Conservation (phyloP, 1,284 basidiomycete species). For the Gomphus bonarii region DNA sequence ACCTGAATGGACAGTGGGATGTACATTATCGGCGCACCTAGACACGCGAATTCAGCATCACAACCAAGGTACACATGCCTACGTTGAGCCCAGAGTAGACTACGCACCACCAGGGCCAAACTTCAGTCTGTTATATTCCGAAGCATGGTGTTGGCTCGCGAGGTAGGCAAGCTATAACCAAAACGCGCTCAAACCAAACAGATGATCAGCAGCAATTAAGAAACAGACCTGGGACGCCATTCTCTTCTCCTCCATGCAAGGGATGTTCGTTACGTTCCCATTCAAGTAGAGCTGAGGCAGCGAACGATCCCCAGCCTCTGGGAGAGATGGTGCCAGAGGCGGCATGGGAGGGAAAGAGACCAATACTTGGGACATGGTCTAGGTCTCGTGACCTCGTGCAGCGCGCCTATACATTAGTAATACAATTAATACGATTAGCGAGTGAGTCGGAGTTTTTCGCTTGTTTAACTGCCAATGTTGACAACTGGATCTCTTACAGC, state of each 20-base stretch:
- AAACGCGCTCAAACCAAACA: neutral
- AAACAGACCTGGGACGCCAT: conserved; percentile 12
- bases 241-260: conserved; percentile 3
- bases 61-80: neutral
- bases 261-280: neutral
- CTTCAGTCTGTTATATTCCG: conserved; percentile 72
- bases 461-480: neutral
- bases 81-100: neutral
- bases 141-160: conserved; percentile 73
- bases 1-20: conserved; percentile 61
- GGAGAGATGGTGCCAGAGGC: neutral
- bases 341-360: neutral
- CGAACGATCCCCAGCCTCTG: neutral
- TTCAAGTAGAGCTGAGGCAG: neutral
- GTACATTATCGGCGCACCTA: conserved; percentile 52
- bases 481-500: neutral
- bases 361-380: conserved; percentile 6
- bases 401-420: neutral
- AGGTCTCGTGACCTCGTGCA: neutral
- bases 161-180: conserved; percentile 39
- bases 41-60: neutral
- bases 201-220: neutral
- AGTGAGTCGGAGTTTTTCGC: neutral
- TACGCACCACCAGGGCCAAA: conserved; percentile 53
- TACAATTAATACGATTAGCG: too few relatives aligned